Conservation (phyloP, 495 filamentous ascomycete species). For the Penicillium antarcticum region DNA sequence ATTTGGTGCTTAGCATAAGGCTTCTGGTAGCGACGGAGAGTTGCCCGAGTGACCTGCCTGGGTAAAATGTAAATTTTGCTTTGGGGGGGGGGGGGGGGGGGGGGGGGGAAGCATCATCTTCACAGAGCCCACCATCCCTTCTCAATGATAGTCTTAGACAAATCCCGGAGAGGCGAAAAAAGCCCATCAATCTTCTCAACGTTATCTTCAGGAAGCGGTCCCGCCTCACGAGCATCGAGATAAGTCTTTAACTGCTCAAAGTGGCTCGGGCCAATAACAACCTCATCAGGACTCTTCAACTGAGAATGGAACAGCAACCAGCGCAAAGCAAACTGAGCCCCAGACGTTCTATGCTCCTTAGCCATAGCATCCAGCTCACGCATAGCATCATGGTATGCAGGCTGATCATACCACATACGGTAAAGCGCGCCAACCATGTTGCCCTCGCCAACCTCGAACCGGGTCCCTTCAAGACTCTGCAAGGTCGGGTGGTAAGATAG, state of each 20-base stretch:
- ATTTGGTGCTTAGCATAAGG: no score
- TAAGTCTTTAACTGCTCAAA: constrained; percentile 15
- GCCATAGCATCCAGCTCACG: background rate
- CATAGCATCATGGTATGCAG: constrained; percentile 19
- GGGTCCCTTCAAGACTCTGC: constrained; percentile 17
- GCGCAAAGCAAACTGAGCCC: constrained; percentile 22
- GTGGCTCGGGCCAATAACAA: constrained; percentile 30
- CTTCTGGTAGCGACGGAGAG: no score
- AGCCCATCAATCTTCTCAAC: background rate
- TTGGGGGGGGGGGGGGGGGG: no score
- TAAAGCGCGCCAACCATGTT: constrained; percentile 19
- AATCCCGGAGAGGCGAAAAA: background rate
- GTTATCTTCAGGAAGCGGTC: background rate
- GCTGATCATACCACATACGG: constrained; percentile 20
- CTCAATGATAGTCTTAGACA: constrained; percentile 3
- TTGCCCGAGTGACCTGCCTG: no score
- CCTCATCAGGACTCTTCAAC: constrained; percentile 17
- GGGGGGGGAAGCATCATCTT: background rate
- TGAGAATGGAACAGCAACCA: constrained; percentile 31
- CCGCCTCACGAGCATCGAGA: constrained; percentile 4
- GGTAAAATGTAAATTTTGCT: no score
- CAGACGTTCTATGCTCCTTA: background rate
- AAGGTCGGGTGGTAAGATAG: constrained; percentile 13
- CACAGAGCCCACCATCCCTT: constrained; percentile 12
- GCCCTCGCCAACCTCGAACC: constrained; percentile 19